Evolutionary conservation across 129 eudicot genomes (phyloP), one percentile per base, ranked within the genome.

Genomic region (Apium graveolens): DNA sequence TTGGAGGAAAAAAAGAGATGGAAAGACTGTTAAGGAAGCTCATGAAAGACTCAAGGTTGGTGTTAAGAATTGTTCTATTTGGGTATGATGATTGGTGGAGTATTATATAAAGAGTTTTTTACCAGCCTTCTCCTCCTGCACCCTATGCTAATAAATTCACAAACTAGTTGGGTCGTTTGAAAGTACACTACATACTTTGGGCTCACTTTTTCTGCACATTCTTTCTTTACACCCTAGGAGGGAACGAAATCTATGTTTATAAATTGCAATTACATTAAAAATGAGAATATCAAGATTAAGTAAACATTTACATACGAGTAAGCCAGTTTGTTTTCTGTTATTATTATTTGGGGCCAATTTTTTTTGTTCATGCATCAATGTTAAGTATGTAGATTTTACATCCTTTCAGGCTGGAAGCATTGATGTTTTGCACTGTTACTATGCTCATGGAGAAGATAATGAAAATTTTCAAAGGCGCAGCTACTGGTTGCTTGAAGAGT

Each of bases 401-500:
- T 77, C 70, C 76, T 76, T 76, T 76, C 92, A 96, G 99, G 92
- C 93, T 53, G 99, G 99, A 86, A 96, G 99, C 57, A 69, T 96
- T 76, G 99, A 96, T 83, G 97, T 96, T 77, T 63, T 96, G 81
- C 99, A 96, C 73, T 96, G 99, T 88, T 96, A 96, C 87, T 96
- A 96, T 86, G 99, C 99, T 49, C 99, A 96, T 80, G 99, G 99
- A 77, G 97, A 96, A 92, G 97, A 89, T 24, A 84, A 89, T 43
- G 99, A 92, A 82, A 89, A 85, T 85, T 96, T 96, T 65, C 99
- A 96, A 83, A 89, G 99, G 89, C 99, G 99, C 80, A 96, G 97
- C 89, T 96, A 96, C 83, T 92, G 99, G 99, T 85, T 92, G 91
- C 97, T 96, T 79, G 99, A 96, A 90, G 97, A 96, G 99, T 96